A percentile compares a stretch with the other conserved stretches of the same genome.
Conservation (phyloP, 805 yeast species). For the Candida broadrunensis region DNA sequence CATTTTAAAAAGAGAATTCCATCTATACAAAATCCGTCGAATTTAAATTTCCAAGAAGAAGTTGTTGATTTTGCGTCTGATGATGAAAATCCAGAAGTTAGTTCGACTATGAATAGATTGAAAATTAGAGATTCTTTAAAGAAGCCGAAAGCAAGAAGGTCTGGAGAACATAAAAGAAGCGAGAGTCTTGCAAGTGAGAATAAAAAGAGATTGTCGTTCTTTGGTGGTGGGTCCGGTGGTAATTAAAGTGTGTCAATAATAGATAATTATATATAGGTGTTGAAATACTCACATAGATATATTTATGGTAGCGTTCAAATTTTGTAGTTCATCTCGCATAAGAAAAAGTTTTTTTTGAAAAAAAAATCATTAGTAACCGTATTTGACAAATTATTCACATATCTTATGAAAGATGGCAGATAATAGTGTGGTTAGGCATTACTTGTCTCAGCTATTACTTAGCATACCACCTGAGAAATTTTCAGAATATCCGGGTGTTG, state of each 20-base stretch:
- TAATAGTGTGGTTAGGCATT: neutral
- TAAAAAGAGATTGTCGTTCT: conserved; percentile 9
- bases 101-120: conserved; percentile 36
- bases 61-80: conserved; percentile 46
- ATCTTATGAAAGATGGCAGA: neutral
- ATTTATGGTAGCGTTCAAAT: neutral
- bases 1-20: conserved; percentile 31
- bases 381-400: no score
- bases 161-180: conserved; percentile 28
- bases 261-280: no score
- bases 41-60: conserved; percentile 37
- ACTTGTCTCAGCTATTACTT: neutral
- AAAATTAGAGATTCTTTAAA: conserved; percentile 38
- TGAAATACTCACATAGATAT: no score
- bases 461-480: neutral
- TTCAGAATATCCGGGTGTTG: neutral
- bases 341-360: no score
- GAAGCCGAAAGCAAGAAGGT: conserved; percentile 24
- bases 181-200: conserved; percentile 20
- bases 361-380: no score
- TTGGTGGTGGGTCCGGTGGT: conserved; percentile 4
- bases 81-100: conserved; percentile 38
- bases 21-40: conserved; percentile 24
- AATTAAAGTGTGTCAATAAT: neutral
- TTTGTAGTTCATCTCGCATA: neutral